Percentiles rank a stretch among this genome's conserved stretches.
Conservation (phyloP, 176 grass and related monocot genomes). For the Ananas comosus region DNA sequence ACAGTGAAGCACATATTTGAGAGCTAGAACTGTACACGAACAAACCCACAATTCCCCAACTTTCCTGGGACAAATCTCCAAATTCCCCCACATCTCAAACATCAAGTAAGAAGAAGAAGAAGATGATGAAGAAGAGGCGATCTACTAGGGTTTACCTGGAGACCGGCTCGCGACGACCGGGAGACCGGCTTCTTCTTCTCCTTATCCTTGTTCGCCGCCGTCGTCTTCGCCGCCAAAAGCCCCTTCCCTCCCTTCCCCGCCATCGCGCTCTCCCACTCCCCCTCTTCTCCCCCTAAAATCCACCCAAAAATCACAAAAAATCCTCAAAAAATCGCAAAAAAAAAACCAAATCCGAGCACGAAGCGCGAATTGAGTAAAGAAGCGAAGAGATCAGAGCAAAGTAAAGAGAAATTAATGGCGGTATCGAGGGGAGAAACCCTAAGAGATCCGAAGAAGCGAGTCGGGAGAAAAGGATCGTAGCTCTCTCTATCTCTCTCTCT, state of each 20-base stretch:
- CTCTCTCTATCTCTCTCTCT: too few relatives aligned
- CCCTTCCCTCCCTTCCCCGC: conserved; percentile 57
- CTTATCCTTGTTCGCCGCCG: conserved; percentile 31
- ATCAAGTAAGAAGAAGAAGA: not conserved
- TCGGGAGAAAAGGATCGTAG: too few relatives aligned
- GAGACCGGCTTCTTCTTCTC: conserved; percentile 43
- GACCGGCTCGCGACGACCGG: conserved; percentile 38
- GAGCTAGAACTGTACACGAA: too few relatives aligned
- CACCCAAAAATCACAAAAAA: not conserved
- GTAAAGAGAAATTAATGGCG: not conserved
- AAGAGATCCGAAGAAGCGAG: too few relatives aligned
- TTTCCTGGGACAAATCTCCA: too few relatives aligned
- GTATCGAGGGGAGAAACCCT: not conserved
- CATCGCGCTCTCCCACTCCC: conserved; percentile 21
- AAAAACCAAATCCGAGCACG: not conserved
- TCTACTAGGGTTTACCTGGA: conserved; percentile 27
- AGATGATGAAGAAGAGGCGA: not conserved
- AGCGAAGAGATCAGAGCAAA: conserved; percentile 8
- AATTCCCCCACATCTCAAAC: too few relatives aligned
- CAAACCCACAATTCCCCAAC: too few relatives aligned
- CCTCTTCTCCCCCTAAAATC: not conserved
- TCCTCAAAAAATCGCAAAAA: not conserved
- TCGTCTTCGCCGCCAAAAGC: conserved; percentile 39
- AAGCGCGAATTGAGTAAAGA: not conserved
- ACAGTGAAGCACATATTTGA: too few relatives aligned